Percentiles rank a stretch among this genome's conserved stretches.
phyloP scores from a whole-genome alignment of 495 filamentous ascomycete genomes.

The Emericellopsis terricola region DNA sequence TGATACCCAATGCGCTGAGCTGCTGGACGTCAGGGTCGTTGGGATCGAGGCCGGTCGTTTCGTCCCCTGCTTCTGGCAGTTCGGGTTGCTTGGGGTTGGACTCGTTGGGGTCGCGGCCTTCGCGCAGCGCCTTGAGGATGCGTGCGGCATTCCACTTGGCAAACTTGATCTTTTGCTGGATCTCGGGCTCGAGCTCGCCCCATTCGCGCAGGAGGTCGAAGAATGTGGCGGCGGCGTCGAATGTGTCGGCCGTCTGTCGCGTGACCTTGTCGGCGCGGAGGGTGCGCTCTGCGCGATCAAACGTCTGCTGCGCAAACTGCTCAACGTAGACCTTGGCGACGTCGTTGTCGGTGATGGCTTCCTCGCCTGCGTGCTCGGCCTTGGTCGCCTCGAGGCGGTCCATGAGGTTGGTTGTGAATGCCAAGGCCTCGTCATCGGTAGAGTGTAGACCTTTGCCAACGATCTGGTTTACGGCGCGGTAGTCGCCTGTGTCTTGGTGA shows the following conservation, averaged over 20 bases:
- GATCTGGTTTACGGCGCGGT: conserved; percentile 85
- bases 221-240: conserved; percentile 80
- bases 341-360: conserved; percentile 61
- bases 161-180: conserved; percentile 76
- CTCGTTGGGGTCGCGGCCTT: conserved; percentile 82
- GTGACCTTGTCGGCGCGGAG: conserved; percentile 74
- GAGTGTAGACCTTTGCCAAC: conserved; percentile 62
- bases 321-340: conserved; percentile 84
- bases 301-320: conserved; percentile 79
- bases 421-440: conserved; percentile 50
- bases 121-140: conserved; percentile 78
- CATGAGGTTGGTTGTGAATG: conserved; percentile 70
- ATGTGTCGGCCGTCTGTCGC: conserved; percentile 86
- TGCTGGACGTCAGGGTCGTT: conserved; percentile 45
- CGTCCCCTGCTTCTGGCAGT: conserved; percentile 22
- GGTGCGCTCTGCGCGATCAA: conserved; percentile 63
- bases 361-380: conserved; percentile 27
- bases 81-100: conserved; percentile 49
- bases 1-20: conserved; percentile 18
- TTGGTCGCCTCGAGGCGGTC: conserved; percentile 49
- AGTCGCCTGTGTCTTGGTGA: conserved; percentile 45
- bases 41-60: conserved; percentile 29
- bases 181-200: conserved; percentile 55
- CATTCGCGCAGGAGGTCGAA: conserved; percentile 78
- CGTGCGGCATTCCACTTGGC: conserved; percentile 90